phyloP scores from a whole-genome alignment of 176 grass and related monocot species.

The Dendrocalamus sinicus region DNA sequence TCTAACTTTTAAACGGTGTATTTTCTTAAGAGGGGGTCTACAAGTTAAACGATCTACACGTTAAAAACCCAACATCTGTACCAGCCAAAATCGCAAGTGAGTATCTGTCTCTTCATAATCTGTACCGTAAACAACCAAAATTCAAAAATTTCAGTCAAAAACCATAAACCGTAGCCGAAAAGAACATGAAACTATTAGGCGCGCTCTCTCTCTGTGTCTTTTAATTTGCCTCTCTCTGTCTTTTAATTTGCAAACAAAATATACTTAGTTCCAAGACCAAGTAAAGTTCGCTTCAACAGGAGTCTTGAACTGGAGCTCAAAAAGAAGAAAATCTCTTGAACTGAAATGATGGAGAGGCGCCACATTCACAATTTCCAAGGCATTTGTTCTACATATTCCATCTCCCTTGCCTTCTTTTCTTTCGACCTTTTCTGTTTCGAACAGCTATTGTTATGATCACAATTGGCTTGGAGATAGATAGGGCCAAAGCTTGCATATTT shows the following conservation, averaged over 20 bases:
- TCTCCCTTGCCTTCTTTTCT: slow-evolving; percentile 36
- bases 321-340: neutral
- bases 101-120: too few relatives aligned
- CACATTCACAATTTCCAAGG: slow-evolving; percentile 51
- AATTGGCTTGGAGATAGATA: slow-evolving; percentile 28
- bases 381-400: slow-evolving; percentile 39
- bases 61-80: too few relatives aligned
- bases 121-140: too few relatives aligned
- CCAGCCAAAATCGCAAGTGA: too few relatives aligned
- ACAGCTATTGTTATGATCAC: slow-evolving; percentile 36
- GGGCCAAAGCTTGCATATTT: slow-evolving; percentile 41
- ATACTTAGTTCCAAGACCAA: neutral
- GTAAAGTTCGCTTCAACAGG: neutral
- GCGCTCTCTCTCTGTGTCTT: too few relatives aligned
- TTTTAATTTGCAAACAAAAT: neutral
- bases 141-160: too few relatives aligned
- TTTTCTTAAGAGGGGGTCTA: too few relatives aligned
- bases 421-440: slow-evolving; percentile 39
- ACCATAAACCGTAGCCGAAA: too few relatives aligned
- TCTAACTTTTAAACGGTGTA: too few relatives aligned
- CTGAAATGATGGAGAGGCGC: slow-evolving; percentile 50
- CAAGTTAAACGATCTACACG: too few relatives aligned
- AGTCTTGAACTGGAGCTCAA: neutral
- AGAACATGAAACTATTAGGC: too few relatives aligned
- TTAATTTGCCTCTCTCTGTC: neutral